Evolutionary conservation across 192 early-diverging fungal species (phyloP), one percentile per base, ranked within the genome.

Genomic region (Backusella macrospora): DNA sequence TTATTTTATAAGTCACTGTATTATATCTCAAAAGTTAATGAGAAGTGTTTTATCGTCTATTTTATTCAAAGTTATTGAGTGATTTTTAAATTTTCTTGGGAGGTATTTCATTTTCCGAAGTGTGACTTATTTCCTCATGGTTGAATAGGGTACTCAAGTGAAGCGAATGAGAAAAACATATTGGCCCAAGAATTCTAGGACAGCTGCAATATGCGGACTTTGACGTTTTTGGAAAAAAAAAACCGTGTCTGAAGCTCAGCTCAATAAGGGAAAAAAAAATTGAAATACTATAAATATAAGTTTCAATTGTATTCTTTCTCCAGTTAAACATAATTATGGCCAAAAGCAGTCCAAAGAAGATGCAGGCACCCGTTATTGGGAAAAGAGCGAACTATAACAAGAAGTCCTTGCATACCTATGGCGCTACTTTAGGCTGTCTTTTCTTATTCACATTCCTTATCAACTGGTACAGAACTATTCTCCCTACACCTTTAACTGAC

Each of bases 401-500:
- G 34, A 65, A 39, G 38, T 38, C 34, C 15, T n/a, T 65, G 13
- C 38, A 38, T 3, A 15, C 38, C 7, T 68, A 68, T 45, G 67
- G 44, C 42, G 21, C 67, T 26, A 68, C 21, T 8, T 23, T 68
- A 29, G 46, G 38, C 15, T 59, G 6, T 5, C 64, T 74, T 12
- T 66, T 74, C 38, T 14, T 67, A 40, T 66, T 74, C 13, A 21
- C 73, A 6, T 52, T 66, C 5, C n/a, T 74, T 26, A 66, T 74
- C 29, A 46, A 65, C 23, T 66, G 34, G 16, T 34, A 74, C 5
- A 26, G 72, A 26, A 44, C 29, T 2, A 47, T 16, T 15, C 42
- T 78, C 12, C 75, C 79, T 37, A 62, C 44, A n/a, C 65, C 75
- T 16, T 45, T 80, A 0, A 47, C 42, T 46, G 79, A 80, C 40